These are phyloP conservation scores for Chenopodium album DNA, from an alignment of 148 eudicot genomes.

Conservation along the genomic window DNA sequence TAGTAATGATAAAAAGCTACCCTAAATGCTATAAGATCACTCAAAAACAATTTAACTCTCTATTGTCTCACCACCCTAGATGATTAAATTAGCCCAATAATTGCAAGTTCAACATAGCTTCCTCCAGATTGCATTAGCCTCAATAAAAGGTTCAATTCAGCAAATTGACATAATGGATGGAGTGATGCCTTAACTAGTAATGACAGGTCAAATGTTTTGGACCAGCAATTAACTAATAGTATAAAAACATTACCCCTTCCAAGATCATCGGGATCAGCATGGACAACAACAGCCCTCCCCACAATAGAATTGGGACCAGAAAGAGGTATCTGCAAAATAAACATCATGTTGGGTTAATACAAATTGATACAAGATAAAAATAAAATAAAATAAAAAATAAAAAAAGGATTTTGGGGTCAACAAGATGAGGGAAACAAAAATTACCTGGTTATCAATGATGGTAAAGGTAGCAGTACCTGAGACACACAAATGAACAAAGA, in stretches of 20 bases:
- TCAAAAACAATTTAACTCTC: background rate
- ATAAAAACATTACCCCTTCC: conserved; percentile 61
- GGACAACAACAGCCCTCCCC: conserved; percentile 98
- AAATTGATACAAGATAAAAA: background rate
- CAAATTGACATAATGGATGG: background rate
- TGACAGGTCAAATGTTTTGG: background rate
- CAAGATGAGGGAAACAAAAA: background rate
- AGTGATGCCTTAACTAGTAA: background rate
- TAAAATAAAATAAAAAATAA: no score
- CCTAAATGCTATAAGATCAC: background rate
- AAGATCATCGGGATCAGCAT: conserved; percentile 96
- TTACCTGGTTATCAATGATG: conserved; percentile 75
- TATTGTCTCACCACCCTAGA: background rate
- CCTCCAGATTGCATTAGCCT: background rate
- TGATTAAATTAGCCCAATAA: background rate
- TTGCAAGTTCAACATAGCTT: background rate
- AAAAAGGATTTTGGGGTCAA: background rate
- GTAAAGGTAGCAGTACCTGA: conserved; percentile 82
- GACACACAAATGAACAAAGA: conserved; percentile 6
- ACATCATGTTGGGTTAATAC: conserved; percentile 1
- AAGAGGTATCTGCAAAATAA: conserved; percentile 69
- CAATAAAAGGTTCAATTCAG: background rate
- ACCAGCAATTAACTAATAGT: background rate
- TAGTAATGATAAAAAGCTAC: background rate
- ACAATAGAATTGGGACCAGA: conserved; percentile 73